Percentiles rank a stretch among this genome's conserved stretches.
Evolutionary conservation across 495 filamentous ascomycete species (phyloP).

Genomic region (Opeltia flavorubescens): DNA sequence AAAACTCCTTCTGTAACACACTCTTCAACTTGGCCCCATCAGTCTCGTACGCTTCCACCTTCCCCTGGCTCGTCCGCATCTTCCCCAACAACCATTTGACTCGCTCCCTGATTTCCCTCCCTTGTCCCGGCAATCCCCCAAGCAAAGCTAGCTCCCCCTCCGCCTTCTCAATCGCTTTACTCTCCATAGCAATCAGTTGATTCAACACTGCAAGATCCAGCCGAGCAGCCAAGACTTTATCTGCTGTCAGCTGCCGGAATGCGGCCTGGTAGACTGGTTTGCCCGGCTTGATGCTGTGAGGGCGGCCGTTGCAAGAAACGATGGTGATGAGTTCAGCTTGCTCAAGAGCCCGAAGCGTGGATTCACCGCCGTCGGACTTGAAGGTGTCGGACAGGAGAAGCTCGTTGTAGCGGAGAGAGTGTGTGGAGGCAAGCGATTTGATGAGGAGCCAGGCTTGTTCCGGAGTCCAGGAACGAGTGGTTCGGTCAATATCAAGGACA

Average conservation of each 20-base stretch:
- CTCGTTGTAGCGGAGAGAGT: constrained; percentile 64
- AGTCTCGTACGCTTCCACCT: constrained; percentile 59
- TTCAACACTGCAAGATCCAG: constrained; percentile 60
- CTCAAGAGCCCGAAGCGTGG: constrained; percentile 62
- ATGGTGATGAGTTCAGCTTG: constrained; percentile 81
- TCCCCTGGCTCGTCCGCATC: constrained; percentile 54
- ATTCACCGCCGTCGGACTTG: constrained; percentile 47
- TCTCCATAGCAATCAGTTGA: constrained; percentile 58
- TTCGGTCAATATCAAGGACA: constrained; percentile 42
- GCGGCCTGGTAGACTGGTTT: constrained; percentile 81
- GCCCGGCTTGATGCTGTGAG: constrained; percentile 59
- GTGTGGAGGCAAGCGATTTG: constrained; percentile 48
- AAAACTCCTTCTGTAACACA: constrained; percentile 23
- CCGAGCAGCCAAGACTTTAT: constrained; percentile 54
- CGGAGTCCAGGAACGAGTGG: constrained; percentile 48
- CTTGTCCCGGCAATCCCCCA: constrained; percentile 44
- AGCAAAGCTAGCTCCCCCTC: constrained; percentile 66
- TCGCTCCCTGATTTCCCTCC: constrained; percentile 44
- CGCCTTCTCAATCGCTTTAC: constrained; percentile 56
- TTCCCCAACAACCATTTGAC: constrained; percentile 61
- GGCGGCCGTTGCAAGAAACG: constrained; percentile 47
- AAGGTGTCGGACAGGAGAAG: constrained; percentile 64
- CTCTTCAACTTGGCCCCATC: constrained; percentile 61
- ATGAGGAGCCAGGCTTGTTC: constrained; percentile 88
- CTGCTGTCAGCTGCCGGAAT: constrained; percentile 54